Evolutionary conservation across 73 alveolate genomes (phyloP), one percentile per base, ranked within the genome.

Genomic region (Paramecium primaurelia): DNA sequence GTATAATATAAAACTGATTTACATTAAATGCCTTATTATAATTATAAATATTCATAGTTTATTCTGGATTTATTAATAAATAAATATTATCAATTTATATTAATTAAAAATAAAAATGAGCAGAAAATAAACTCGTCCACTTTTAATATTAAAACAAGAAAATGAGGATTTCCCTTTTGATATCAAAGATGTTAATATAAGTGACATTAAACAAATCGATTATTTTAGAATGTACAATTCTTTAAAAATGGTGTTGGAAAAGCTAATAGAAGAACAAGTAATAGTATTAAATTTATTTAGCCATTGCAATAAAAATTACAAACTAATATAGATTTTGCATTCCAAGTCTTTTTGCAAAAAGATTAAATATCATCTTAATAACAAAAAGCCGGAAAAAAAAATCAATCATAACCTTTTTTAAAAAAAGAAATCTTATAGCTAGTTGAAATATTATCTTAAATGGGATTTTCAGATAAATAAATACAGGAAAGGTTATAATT

Each of bases 131-230:
- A 45, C 77, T 28, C 91, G 91, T 32, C 91, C 91, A 18, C 18
- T 80, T 10, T 80, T 42, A 37, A 49, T 80, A 18, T 77, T 77
- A 1, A 80, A 80, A 0, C 91, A 77, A 45, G 91, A 80, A 47
- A 14, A 80, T n/a, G 73, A 77, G 58, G 91, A 80, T 47, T 80
- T 80, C 18, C 91, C 91, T 18, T 80, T 80, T 47, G 73, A 80
- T 47, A 45, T 45, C 25, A 44, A 49, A 28, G 37, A 80, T 20
- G 20, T 32, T 3, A 80, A 40, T 45, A 28, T 34, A 3, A 1
- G 14, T 18, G 91, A 80, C 2, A 26, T 80, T 25, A 80, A 80
- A 64, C 25, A 26, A 3, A 18, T 80, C 8, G 91, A 80, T 30
- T 80, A 20, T 32, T 80, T 14, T 20, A 80, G 91, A 25, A 80